Evolutionary conservation across 1,284 basidiomycete species (phyloP).

Genomic region (Earliella scabrosa): DNA sequence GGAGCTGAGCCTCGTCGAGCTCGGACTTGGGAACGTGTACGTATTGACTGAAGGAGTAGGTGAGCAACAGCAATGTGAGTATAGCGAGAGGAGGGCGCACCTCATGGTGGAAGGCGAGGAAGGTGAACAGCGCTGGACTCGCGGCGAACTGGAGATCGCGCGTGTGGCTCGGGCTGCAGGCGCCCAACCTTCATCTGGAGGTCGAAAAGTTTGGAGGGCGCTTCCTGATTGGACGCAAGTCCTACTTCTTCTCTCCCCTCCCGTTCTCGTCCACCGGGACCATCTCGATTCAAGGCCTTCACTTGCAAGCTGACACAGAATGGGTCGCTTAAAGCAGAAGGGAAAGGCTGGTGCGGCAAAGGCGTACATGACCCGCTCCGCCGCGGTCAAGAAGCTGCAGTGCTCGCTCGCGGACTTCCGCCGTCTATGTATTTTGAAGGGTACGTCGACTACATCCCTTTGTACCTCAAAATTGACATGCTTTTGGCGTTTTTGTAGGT

Average conservation of each 20-base stretch:
- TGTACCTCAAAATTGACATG: too few relatives aligned
- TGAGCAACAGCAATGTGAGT: neutral
- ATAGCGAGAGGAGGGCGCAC: constrained; percentile 22
- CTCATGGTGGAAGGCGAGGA: constrained; percentile 35
- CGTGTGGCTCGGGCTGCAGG: constrained; percentile 12
- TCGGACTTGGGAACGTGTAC: constrained; percentile 97
- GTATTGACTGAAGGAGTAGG: constrained; percentile 75
- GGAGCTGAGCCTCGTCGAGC: constrained; percentile 95
- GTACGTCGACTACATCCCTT: constrained; percentile 44
- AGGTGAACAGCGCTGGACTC: constrained; percentile 7
- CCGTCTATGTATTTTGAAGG: constrained; percentile 97
- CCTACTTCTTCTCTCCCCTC: constrained; percentile 6
- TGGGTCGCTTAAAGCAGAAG: constrained; percentile 91
- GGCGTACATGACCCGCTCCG: constrained; percentile 91
- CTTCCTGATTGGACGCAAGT: constrained; percentile 24
- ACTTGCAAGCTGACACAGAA: constrained; percentile 37
- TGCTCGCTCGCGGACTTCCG: constrained; percentile 98
- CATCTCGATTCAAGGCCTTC: constrained; percentile 8
- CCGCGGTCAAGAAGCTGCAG: constrained; percentile 92
- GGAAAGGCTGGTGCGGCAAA: constrained; percentile 95
- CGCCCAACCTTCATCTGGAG: constrained; percentile 17
- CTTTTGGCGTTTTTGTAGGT: constrained; percentile 56
- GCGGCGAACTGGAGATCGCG: constrained; percentile 19
- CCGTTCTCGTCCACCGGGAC: neutral
- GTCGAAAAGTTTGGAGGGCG: constrained; percentile 35